Base-by-base conservation (phyloP, 1,284 basidiomycete genomes). In the Ustanciosporium gigantosporum region DNA sequence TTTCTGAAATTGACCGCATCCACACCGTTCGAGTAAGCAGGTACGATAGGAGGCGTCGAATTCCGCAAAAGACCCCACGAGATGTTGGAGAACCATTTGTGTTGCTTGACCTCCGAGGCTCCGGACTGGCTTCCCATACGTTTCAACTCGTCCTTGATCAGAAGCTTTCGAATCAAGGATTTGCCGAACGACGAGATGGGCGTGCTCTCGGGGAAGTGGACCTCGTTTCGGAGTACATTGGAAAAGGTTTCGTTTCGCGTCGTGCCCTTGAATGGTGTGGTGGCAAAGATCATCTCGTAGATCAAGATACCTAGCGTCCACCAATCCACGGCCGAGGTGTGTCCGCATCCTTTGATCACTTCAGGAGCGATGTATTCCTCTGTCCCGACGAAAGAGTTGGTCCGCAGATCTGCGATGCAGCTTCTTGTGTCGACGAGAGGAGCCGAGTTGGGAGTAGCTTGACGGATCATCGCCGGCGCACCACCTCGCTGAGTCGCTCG, bases 281-380 rank as follows among this genome's bases (percentile, higher is more conserved):
- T 95, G 27, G 91, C 93, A 79, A 89, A 95, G 80, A 98, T 95
- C 95, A 98, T 98, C 82, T 99, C 95, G 81, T 94, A 96, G 72
- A 98, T 91, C 73, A 99, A 84, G 72, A 99, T 98, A 31, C 95
- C 95, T 41, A 96, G 82, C 25, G 94, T 98, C 95, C 91, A 97
- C 94, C 94, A 98, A 80, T 99, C 95, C 42, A 99, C 95, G 7
- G 95, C 92, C 56, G 90, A 91, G 27, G 94, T 96, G 80, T 99
- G 95, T 14, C 95, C 95, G 78, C 90, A 87, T 36, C 92, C 93
- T 74, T 91, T 90, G 78, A 99, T 98, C 52, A 99, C 95, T 81
- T 97, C 94, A 57, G 94, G 94, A 32, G 94, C 93, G 76, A 97
- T 97, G 83, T 98, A 97, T 81, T 97, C 93, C 83, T 97, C 94